Base-by-base conservation (phyloP, 1,284 basidiomycete genomes). In the Malassezia furfur region DNA sequence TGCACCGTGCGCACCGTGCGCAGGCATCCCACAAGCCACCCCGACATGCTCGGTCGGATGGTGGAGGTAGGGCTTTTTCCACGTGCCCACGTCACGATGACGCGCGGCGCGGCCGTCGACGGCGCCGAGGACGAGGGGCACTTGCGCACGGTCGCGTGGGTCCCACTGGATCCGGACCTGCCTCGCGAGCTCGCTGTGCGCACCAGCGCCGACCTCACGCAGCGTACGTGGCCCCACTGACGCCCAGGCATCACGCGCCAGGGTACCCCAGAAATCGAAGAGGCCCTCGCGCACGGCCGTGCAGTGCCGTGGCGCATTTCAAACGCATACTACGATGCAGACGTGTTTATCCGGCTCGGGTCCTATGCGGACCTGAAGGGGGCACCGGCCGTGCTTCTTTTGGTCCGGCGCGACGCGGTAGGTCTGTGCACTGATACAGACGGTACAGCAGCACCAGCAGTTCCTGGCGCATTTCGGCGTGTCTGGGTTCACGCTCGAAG, bases 311-410 rank as follows among this genome's bases (percentile, higher is more conserved):
- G 54, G 54, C 22, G 17, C 5, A 52, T 56, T 21, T 14, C 22
- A 11, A 56, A 51, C 25, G 37, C 41, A 6, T 56, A 56, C 32
- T 56, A 51, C 21, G 49, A 43, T 6, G 48, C 54, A 10, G 41
- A 39, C 19, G 44, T 56, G 43, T 12, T 19, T 30, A 43, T 37
- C 14, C 19, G 22, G 1, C 30, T 45, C 30, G 43, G 43, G 15
- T 9, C n/a, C 5, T 45, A 45, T 31, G 21, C 15, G 5, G 40
- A 43, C 7, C 17, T 30, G 15, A 7, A 31, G 14, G 43, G 28
- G 12, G 45, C 45, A 5, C 45, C 45, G 14, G 51, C 51, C 10
- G 40, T 48, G 36, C 14, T 53, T 7, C 45, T 53, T 12, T 17
- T 53, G 2, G 51, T 53, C 5, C 15, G 28, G 14, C 19, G 46